Evolutionary conservation across 1,284 basidiomycete genomes (phyloP), one percentile per base, ranked within the genome.

Genomic region (Sporisorium iseilematis-ciliati): DNA sequence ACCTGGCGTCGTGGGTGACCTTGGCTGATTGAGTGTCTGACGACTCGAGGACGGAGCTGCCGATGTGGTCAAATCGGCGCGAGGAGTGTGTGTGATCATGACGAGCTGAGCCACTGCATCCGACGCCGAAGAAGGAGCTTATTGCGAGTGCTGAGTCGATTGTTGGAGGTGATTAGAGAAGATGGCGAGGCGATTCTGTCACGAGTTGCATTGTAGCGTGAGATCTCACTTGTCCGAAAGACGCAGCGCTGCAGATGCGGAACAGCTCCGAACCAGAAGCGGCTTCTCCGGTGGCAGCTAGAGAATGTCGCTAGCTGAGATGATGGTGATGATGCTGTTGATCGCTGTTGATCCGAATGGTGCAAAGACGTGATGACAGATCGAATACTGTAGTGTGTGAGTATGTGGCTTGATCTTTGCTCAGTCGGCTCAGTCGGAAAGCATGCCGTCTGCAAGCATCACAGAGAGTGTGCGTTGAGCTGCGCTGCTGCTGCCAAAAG

Each of bases 81-180:
- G 57, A 55, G 68, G 51, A 4, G 62, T 65, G 6, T 71, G 68
- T 2, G 62, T 58, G 58, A 65, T 65, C 68, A 71, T 71, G 43
- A 20, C 31, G 45, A 42, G 48, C 23, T 38, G 7, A 20, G 3
- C 4, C 10, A 3, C 18, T 23, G 7, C 41, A 45, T 45, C 6
- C 29, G 41, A 23, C 11, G 25, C 52, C 16, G 21, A 29, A 2
- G 26, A 42, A 43, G 41, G 18, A 21, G 29, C 4, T 21, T 21
- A 31, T 45, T 2, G 25, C 16, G 12, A n/a, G 31, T 51, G 33
- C 20, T 31, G 12, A 23, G 25, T 23, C 5, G n/a, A n/a, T n/a
- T n/a, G 4, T 29, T 12, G 52, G n/a, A 18, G 51, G 40, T 20
- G 11, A 14, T 41, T 23, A 43, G 33, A 18, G 10, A 31, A 7